Evolutionary conservation across 345 rosid genomes (phyloP).

Genomic region (Excoecaria cochinchinensis): DNA sequence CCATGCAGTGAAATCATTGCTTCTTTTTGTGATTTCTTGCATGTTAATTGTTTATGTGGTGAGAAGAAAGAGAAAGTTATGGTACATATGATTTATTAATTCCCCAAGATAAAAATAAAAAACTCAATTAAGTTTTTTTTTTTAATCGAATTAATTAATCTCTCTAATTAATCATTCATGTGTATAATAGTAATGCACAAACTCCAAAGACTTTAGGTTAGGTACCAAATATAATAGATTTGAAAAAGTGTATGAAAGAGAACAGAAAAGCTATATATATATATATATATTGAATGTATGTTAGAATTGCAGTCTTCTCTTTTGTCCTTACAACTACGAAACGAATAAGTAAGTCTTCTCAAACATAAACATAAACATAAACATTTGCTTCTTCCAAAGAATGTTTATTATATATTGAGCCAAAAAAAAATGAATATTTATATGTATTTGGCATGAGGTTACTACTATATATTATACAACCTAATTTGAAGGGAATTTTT

Average conservation of each 20-base stretch:
- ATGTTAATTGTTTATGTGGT: conserved; percentile 27
- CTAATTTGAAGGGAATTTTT: no score
- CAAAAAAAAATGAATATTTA: no score
- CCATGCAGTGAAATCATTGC: background rate
- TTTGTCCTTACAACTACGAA: conserved; percentile 8
- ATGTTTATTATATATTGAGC: background rate
- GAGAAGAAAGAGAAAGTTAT: background rate
- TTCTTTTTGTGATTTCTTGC: conserved; percentile 49
- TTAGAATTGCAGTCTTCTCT: background rate
- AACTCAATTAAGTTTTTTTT: background rate
- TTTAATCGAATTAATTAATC: background rate
- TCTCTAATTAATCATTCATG: background rate
- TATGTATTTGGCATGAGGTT: no score
- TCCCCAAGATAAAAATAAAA: background rate
- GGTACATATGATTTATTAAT: background rate
- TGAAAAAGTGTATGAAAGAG: background rate
- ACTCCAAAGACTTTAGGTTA: conserved; percentile 16
- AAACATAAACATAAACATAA: background rate
- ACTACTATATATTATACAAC: no score
- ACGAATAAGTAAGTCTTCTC: background rate
- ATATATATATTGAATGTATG: no score
- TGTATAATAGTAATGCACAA: conserved; percentile 17
- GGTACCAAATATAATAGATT: background rate
- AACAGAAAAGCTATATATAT: conserved; percentile 1
- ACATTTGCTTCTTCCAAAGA: background rate